Evolutionary conservation across 768 basidiomycete genomes (phyloP).

Genomic region (Suillus alpinus): DNA sequence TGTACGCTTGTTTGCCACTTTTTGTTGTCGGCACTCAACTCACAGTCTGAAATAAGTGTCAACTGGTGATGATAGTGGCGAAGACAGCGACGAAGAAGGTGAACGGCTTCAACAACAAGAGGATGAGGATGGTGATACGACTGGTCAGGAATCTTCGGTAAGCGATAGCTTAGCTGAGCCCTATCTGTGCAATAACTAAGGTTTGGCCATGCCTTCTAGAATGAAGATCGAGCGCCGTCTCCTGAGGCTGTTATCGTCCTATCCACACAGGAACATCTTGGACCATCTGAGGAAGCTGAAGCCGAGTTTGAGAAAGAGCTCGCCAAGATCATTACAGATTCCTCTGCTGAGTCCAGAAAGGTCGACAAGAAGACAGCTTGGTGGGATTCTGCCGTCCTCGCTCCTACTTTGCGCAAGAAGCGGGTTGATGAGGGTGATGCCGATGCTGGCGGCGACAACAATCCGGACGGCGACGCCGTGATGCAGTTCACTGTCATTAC

Average conservation of each 20-base stretch:
- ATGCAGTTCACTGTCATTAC: conserved; percentile 95
- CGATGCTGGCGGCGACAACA: conserved; percentile 40
- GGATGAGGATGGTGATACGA: conserved; percentile 60
- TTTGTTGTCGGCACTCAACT: conserved; percentile 5
- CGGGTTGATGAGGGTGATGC: conserved; percentile 58
- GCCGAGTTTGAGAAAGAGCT: conserved; percentile 94
- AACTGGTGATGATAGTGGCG: conserved; percentile 40
- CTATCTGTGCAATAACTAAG: background rate
- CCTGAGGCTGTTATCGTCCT: conserved; percentile 80
- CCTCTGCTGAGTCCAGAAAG: conserved; percentile 76
- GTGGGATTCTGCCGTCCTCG: conserved; percentile 85
- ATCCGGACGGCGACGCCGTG: conserved; percentile 31
- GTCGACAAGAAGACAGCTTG: conserved; percentile 88
- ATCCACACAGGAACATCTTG: conserved; percentile 68
- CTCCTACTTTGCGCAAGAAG: conserved; percentile 64
- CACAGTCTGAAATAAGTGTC: conserved; percentile 26
- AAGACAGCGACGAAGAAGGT: conserved; percentile 50
- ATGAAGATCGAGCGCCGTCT: conserved; percentile 70
- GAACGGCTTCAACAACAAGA: conserved; percentile 48
- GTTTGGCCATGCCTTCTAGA: conserved; percentile 22
- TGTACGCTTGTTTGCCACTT: conserved; percentile 34
- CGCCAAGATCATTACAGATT: conserved; percentile 91
- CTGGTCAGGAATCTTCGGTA: conserved; percentile 52
- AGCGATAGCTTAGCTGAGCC: conserved; percentile 18
- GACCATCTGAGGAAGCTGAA: conserved; percentile 86